A percentile compares a stretch with the other conserved stretches of the same genome.
phyloP scores from a whole-genome alignment of 2,329 filamentous ascomycete genomes.

The Pseudopyricularia cyperi region DNA sequence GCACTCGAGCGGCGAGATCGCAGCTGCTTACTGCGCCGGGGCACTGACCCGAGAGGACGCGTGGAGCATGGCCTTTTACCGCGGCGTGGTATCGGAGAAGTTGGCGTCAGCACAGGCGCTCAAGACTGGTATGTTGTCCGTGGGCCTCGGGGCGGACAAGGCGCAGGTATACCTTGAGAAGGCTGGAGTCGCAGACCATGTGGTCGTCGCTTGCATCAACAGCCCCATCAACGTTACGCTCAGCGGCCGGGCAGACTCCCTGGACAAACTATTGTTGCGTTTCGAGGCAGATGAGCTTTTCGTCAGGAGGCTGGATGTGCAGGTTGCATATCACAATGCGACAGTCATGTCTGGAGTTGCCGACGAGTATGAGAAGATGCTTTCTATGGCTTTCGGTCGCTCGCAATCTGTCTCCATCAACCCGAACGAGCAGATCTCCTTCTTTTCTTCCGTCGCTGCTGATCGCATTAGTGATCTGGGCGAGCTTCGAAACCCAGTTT shows the following conservation, averaged over 20 bases:
- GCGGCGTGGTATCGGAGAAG: slow-evolving; percentile 7
- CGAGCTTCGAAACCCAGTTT: too few species aligned
- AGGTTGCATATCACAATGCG: slow-evolving; percentile 21
- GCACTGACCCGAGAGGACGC: slow-evolving; percentile 26
- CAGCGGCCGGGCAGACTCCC: slow-evolving; percentile 11
- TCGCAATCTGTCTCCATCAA: too few species aligned
- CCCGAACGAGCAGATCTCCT: too few species aligned
- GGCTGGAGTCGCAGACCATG: not conserved
- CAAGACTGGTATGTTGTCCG: slow-evolving; percentile 30
- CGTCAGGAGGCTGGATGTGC: slow-evolving; percentile 12
- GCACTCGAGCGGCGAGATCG: slow-evolving; percentile 29
- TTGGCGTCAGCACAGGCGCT: not conserved
- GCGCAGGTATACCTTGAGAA: slow-evolving; percentile 12
- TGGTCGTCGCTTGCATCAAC: slow-evolving; percentile 20
- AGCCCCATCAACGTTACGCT: slow-evolving; percentile 22
- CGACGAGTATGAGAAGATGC: too few species aligned
- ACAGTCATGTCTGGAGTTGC: too few species aligned
- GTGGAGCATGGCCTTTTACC: slow-evolving; percentile 23
- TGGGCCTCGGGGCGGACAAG: slow-evolving; percentile 22
- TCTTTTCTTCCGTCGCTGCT: too few species aligned
- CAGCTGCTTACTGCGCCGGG: slow-evolving; percentile 34
- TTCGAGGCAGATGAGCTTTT: not conserved
- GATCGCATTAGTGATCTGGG: too few species aligned
- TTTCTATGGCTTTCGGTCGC: too few species aligned
- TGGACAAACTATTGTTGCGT: not conserved